Base-by-base conservation (phyloP, 352 stramenopile genomes). In the Phytophthora nicotianae region DNA sequence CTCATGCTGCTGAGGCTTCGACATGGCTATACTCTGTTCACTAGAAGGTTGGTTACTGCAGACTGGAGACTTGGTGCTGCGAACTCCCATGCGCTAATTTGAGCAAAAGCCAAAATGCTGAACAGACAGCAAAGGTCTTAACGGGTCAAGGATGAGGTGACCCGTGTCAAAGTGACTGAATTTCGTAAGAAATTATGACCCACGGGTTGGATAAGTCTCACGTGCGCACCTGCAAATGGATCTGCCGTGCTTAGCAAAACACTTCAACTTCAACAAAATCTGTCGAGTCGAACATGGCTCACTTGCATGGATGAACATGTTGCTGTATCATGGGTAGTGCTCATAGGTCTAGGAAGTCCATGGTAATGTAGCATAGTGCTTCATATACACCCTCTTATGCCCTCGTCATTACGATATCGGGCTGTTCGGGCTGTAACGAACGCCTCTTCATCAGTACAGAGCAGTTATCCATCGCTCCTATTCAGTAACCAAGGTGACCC, bases 51-150 rank as follows among this genome's bases (percentile, higher is more conserved):
- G 20, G n/a, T 27, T 43, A 33, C n/a, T 47, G 21, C n/a, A 19
- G 13, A 24, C 14, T 32, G 41, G 26, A 32, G 40, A 1, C 23
- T 72, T 72, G 21, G 65, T 62, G 19, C 59, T 72, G 26, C 38
- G 64, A 48, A 72, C 19, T 53, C 64, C 52, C 52, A 65, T 65
- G 45, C 63, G 38, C 43, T n/a, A n/a, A 40, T n/a, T 40, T 14
- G 35, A 27, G 55, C 41, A 65, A 76, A 76, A 73, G 46, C 21
- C 11, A 57, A 66, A 72, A 32, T 62, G 43, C n/a, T 62, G 48
- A 70, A 63, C 53, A 65, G 50, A 35, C 61, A 50, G 49, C 52
- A 38, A n/a, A 5, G 32, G 2, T 32, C 23, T 29, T 13, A 54
- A 56, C 41, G 59, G 59, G 50, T 62, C 35, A 19, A 21, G 14